Evolutionary conservation across 768 basidiomycete genomes (phyloP).

Genomic region (Pulveroboletus sp.): DNA sequence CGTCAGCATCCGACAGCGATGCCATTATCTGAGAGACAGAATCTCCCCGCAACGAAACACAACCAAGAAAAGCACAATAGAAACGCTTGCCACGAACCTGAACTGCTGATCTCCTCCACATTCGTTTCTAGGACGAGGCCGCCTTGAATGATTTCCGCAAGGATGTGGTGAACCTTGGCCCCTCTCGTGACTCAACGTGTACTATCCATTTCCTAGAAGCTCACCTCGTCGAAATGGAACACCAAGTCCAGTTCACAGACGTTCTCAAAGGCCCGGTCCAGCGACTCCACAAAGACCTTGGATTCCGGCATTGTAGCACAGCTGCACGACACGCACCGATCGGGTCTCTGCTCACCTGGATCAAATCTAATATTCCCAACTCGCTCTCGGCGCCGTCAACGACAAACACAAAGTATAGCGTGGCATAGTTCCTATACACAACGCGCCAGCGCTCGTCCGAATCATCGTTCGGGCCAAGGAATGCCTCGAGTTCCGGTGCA

Average conservation of each 20-base stretch:
- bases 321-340: neutral
- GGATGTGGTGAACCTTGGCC: constrained; percentile 77
- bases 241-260: constrained; percentile 98
- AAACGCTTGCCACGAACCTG: constrained; percentile 42
- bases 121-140: constrained; percentile 96
- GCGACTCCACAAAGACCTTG: constrained; percentile 91
- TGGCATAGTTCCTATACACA: constrained; percentile 94
- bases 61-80: neutral
- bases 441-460: constrained; percentile 71
- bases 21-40: neutral
- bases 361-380: constrained; percentile 90
- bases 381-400: constrained; percentile 97
- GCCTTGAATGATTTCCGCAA: constrained; percentile 95
- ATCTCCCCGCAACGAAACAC: neutral
- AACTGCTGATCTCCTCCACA: constrained; percentile 73
- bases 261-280: constrained; percentile 95
- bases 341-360: constrained; percentile 61
- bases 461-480: constrained; percentile 50
- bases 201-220: constrained; percentile 11
- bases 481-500: constrained; percentile 78
- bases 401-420: constrained; percentile 94
- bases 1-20: constrained; percentile 9
- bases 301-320: constrained; percentile 1
- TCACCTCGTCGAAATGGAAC: constrained; percentile 96
- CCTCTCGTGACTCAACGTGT: constrained; percentile 2